Base-by-base conservation (phyloP, 1,284 basidiomycete species). In the Vanrija pseudolonga region DNA sequence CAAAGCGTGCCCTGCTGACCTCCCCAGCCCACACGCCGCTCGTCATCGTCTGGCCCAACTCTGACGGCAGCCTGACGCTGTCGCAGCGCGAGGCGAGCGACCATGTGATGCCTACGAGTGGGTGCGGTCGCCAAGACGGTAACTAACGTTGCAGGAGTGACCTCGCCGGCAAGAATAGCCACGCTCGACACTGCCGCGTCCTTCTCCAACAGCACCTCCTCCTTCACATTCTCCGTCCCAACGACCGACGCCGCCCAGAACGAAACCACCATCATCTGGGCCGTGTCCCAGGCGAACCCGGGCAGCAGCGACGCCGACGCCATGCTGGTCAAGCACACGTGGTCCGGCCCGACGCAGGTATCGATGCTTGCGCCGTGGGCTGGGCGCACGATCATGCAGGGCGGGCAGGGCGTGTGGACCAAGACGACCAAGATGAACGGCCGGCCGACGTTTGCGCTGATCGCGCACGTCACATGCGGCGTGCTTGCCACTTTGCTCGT, bases 41-140 rank as follows among this genome's bases (percentile, higher is more conserved):
- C 82, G 81, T 86, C 48, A 82, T 87, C 44, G 80, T 83, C 72
- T 87, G 85, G 85, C 74, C 81, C 7, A 84, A 84, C 63, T 67
- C 71, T 12, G 80, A 83, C 57, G 80, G 80, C 8, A 72, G 77
- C 2, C 75, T 84, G 42, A 84, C 83, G 11, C 71, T 86, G 26
- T 85, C 83, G 14, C 85, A 87, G 65, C 79, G 85, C 28, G 69
- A 68, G 22, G 81, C 85, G 0, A 53, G 74, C 3, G 61, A 62
- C 5, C 71, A 83, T 48, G 66, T 73, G 0, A 76, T 79, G 77
- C 85, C 85, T 2, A 79, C 23, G 67, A 19, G 77, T 83, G 46
- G 40, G 64, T 51, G 9, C 15, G 12, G 2, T 22, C 9, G 19
- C 20, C 11, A 19, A 46, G 6, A 22, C 3, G 3, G 43, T 39